These are phyloP conservation scores for Brasenia schreberi DNA, from an alignment of 164 flowering plant genomes.

Conservation along the genomic window DNA sequence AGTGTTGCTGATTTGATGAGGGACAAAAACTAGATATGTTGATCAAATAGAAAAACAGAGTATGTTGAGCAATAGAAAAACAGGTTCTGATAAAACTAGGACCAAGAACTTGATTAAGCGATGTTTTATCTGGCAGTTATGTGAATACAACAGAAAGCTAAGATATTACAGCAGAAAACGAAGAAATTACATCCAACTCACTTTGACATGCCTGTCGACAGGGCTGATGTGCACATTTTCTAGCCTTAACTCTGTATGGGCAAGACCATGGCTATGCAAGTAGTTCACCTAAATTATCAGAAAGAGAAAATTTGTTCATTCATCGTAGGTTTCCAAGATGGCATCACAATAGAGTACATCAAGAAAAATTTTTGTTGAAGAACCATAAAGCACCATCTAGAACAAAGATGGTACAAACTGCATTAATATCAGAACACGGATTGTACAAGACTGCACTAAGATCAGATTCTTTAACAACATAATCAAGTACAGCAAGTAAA, in stretches of 20 bases:
- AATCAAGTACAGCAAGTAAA: background rate
- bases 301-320: background rate
- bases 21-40: too few species aligned
- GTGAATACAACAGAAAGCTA: too few species aligned
- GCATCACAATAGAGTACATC: too few species aligned
- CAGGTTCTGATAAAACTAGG: too few species aligned
- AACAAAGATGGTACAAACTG: background rate
- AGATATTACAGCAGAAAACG: background rate
- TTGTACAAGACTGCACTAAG: background rate
- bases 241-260: conserved; percentile 91
- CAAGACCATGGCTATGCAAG: conserved; percentile 97
- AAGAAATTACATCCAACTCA: conserved; percentile 15
- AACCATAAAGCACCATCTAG: background rate
- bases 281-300: conserved; percentile 61
- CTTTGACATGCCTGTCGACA: conserved; percentile 90
- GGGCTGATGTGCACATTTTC: conserved; percentile 96
- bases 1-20: too few species aligned
- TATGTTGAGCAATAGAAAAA: too few species aligned
- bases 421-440: background rate
- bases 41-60: too few species aligned
- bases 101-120: too few species aligned
- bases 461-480: background rate
- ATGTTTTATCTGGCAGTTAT: too few species aligned
- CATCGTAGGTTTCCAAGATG: background rate
- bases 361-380: background rate